A percentile compares a stretch with the other conserved stretches of the same genome.
These are phyloP conservation scores for Aspergillus fructus DNA, from an alignment of 2,329 filamentous ascomycete genomes.

Conservation along the genomic window DNA sequence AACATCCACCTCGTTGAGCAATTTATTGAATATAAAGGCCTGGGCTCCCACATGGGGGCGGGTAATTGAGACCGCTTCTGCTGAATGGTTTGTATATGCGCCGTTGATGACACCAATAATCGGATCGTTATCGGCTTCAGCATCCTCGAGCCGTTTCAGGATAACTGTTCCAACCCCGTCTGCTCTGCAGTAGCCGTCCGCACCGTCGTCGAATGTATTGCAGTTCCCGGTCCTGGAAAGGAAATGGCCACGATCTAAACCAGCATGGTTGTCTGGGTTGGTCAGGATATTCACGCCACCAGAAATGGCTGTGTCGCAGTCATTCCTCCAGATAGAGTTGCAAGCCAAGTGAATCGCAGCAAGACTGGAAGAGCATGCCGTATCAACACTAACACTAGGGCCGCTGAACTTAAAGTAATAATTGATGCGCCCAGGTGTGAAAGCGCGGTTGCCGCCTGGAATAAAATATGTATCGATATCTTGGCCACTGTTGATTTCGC, in stretches of 20 bases:
- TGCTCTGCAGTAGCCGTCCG: conserved; percentile 80
- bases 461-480: conserved; percentile 71
- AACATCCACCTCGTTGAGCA: conserved; percentile 71
- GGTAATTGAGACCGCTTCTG: conserved; percentile 79
- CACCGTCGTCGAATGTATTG: conserved; percentile 77
- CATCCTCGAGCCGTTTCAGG: conserved; percentile 78
- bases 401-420: conserved; percentile 78
- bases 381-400: conserved; percentile 71
- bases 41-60: conserved; percentile 79
- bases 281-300: conserved; percentile 76
- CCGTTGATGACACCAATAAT: conserved; percentile 71
- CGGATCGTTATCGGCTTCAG: conserved; percentile 69
- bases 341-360: conserved; percentile 72
- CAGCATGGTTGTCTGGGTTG: conserved; percentile 77
- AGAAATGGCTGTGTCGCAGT: conserved; percentile 78
- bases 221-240: conserved; percentile 67
- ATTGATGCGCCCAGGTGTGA: conserved; percentile 34
- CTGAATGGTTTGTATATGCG: conserved; percentile 78
- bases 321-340: conserved; percentile 70
- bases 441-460: conserved; percentile 61
- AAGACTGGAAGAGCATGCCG: conserved; percentile 74
- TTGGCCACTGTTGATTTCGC: conserved; percentile 72
- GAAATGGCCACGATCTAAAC: conserved; percentile 75
- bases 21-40: conserved; percentile 66
- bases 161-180: conserved; percentile 74